Conservation (phyloP, 352 stramenopile genomes). For the Pythium plurisporium region DNA sequence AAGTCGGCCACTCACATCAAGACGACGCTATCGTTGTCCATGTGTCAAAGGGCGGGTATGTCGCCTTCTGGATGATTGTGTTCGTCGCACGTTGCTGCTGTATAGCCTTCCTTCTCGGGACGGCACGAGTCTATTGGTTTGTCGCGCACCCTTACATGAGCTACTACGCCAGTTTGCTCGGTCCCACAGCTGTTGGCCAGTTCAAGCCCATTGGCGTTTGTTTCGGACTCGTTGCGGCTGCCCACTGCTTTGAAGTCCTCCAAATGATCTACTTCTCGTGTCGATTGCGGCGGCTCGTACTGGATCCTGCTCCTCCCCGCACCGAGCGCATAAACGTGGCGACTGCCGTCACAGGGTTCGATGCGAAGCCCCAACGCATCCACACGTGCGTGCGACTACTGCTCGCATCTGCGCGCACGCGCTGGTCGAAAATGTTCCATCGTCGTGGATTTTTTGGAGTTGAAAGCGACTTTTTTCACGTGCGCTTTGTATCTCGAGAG, state of each 20-base stretch:
- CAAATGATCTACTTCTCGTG: constrained; percentile 13
- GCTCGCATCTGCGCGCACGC: not conserved
- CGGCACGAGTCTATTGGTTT: constrained; percentile 22
- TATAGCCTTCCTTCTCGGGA: constrained; percentile 12
- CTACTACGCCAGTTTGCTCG: constrained; percentile 23
- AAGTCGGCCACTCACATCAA: constrained; percentile 5
- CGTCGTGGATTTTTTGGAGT: constrained; percentile 28
- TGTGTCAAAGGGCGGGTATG: constrained; percentile 2
- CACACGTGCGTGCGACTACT: not conserved
- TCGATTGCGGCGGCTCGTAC: constrained; percentile 7
- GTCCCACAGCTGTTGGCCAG: not conserved
- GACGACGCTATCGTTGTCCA: constrained; percentile 16
- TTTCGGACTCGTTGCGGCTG: constrained; percentile 2
- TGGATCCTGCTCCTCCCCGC: not conserved
- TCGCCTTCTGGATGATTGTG: constrained; percentile 7
- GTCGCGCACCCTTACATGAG: constrained; percentile 24
- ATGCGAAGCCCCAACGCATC: too few relatives aligned
- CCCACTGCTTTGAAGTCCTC: constrained; percentile 1
- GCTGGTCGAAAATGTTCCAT: constrained; percentile 19
- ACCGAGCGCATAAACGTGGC: not conserved
- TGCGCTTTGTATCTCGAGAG: constrained; percentile 29
- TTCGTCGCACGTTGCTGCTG: constrained; percentile 1
- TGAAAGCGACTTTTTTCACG: constrained; percentile 28
- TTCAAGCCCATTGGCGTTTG: constrained; percentile 13
- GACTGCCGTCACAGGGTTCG: not conserved